Evolutionary conservation across 306 rosid genomes (phyloP), one percentile per base, ranked within the genome.

Genomic region (Dryas alaskensis): DNA sequence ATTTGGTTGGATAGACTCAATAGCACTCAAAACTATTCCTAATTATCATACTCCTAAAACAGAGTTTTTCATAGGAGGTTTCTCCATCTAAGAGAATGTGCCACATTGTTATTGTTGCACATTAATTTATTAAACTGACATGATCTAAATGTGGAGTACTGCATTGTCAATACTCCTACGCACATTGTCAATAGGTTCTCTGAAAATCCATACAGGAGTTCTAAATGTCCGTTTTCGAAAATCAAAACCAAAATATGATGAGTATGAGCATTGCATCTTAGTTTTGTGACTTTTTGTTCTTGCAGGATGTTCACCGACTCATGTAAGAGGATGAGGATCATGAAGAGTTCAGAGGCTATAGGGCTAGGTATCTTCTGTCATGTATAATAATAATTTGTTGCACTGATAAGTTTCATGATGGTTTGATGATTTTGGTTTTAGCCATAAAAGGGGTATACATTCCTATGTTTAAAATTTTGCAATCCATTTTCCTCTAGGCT

Each of bases 271-370:
- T 69, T 22, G 52, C 10, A 65, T 68, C 60, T 69, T 65, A 69
- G 67, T 71, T 39, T 63, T 63, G 11, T 65, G 43, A 7, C 60
- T 71, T 7, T 69, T 83, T 52, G 72, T 79, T 42, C 52, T 82
- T 81, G 73, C 77, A 94, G 98, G 80, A 94, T 94, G 98, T 94
- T 94, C 84, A 87, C 84, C 0, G 76, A 85, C 57, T 80, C 92
- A 17, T 94, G 98, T 84, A 89, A 81, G 88, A 89, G 98, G 81
- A 67, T 93, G 85, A 89, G 96, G 89, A 93, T 93, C 72, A 89
- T 91, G 97, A 91, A 89, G 87, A 89, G 98, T 75, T 93, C 98
- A 76, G 98, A 93, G 66, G 96, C 97, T 50, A 86, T 92, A 78
- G 98, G 98, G 67, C 85, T 92, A 48, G 96, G 98, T 92, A 82